phyloP scores from a whole-genome alignment of 163 green algal genomes.

The Picocystis sp. region DNA sequence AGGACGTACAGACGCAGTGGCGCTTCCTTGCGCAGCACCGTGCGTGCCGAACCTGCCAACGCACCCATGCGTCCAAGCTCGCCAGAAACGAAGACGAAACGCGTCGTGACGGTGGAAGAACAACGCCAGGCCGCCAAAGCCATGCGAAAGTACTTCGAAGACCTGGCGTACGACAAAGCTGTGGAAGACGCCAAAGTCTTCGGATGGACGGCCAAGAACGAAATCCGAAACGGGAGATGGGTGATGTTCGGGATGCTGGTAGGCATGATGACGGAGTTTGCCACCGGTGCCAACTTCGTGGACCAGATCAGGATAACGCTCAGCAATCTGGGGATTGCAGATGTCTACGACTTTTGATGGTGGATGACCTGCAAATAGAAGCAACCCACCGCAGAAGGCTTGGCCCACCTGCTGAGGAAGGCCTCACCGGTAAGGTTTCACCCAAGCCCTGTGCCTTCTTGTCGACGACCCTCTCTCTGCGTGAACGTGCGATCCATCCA shows the following conservation, averaged over 20 bases:
- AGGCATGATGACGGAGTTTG: constrained; percentile 90
- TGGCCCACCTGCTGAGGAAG: no score
- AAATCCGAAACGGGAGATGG: constrained; percentile 86
- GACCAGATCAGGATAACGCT: constrained; percentile 76
- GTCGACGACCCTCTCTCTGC: no score
- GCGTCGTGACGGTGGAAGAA: constrained; percentile 57
- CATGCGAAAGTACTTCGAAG: constrained; percentile 65
- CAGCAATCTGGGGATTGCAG: constrained; percentile 76
- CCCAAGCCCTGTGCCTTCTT: no score
- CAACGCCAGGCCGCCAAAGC: constrained; percentile 73
- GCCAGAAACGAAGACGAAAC: no score
- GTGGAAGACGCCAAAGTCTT: constrained; percentile 57
- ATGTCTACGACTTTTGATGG: constrained; percentile 41
- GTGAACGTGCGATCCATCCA: no score
- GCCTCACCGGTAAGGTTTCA: no score
- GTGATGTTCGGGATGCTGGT: constrained; percentile 92
- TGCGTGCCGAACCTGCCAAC: no score
- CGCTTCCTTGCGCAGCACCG: no score
- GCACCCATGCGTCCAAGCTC: no score
- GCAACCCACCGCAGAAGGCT: no score
- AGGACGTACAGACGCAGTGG: no score
- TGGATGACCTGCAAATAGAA: not conserved
- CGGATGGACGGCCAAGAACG: constrained; percentile 78
- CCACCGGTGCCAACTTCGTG: constrained; percentile 80
- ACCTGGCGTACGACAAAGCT: constrained; percentile 25